phyloP scores from a whole-genome alignment of 1,284 basidiomycete species.

The Leccinum pallidistipes region DNA sequence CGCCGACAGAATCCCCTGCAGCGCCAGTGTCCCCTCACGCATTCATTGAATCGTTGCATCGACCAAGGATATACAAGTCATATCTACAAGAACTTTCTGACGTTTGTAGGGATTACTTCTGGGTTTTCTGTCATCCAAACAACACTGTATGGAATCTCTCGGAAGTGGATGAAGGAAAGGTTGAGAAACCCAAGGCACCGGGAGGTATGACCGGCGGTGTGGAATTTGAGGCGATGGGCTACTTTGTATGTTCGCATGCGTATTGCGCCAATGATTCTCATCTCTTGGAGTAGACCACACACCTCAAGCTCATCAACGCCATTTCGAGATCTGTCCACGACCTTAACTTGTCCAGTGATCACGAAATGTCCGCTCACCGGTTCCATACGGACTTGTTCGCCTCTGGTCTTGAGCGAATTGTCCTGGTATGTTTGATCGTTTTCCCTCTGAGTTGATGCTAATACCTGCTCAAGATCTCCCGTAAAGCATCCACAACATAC shows the following conservation, averaged over 20 bases:
- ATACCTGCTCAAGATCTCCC: constrained; percentile 64
- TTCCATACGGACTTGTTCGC: constrained; percentile 86
- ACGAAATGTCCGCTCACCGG: constrained; percentile 73
- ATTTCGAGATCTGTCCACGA: constrained; percentile 64
- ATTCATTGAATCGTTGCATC: constrained; percentile 86
- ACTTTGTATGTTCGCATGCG: constrained; percentile 66
- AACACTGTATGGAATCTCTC: constrained; percentile 87
- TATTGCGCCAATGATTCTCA: constrained; percentile 14
- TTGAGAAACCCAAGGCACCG: constrained; percentile 91
- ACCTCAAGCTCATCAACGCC: constrained; percentile 82
- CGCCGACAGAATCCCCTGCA: constrained; percentile 64
- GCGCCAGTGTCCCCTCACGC: constrained; percentile 75
- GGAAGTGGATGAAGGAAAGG: constrained; percentile 79
- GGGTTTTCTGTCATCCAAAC: constrained; percentile 96
- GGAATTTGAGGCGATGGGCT: constrained; percentile 95
- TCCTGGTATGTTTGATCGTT: constrained; percentile 50
- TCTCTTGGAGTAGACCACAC: constrained; percentile 61
- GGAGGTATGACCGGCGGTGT: constrained; percentile 99
- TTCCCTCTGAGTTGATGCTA: constrained; percentile 19
- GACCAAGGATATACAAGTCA: constrained; percentile 85
- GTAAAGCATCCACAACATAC: constrained; percentile 90
- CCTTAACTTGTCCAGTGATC: constrained; percentile 60
- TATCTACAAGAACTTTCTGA: constrained; percentile 90
- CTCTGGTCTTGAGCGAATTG: constrained; percentile 83
- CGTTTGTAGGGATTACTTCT: constrained; percentile 94